Conservation (phyloP, 2,329 filamentous ascomycete genomes). For the Ophioceras dolichostomum region DNA sequence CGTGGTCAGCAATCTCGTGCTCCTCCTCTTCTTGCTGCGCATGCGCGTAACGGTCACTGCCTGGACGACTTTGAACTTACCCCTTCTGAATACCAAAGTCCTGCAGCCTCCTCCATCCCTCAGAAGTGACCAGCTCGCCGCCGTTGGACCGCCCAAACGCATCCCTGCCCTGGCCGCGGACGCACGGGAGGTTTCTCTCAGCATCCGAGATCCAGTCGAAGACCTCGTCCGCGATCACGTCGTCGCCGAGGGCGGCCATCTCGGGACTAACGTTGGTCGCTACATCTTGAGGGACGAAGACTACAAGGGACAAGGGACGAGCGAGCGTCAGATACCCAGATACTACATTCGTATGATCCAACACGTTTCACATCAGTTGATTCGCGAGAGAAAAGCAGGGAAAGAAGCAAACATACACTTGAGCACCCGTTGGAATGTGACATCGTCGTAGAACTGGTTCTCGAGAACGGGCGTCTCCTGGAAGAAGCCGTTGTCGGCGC, state of each 20-base stretch:
- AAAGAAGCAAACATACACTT: no score
- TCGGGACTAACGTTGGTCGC: conserved; percentile 26
- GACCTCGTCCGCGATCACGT: conserved; percentile 40
- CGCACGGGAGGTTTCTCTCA: conserved; percentile 50
- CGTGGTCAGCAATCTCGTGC: background rate
- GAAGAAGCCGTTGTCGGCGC: conserved; percentile 40
- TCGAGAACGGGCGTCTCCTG: conserved; percentile 36
- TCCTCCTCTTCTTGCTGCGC: no score
- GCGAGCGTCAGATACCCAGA: no score
- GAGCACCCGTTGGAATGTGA: conserved; percentile 36
- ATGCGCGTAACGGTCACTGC: no score
- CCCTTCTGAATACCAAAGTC: conserved; percentile 45
- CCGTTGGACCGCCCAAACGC: conserved; percentile 48
- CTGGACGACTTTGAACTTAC: no score
- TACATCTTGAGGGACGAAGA: conserved; percentile 33
- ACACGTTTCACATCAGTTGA: no score
- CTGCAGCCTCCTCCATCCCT: conserved; percentile 55
- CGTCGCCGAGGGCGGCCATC: conserved; percentile 32
- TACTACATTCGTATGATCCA: no score
- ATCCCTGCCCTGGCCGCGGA: conserved; percentile 43
- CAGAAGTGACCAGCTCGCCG: conserved; percentile 47
- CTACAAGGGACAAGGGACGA: no score
- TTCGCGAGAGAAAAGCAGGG: no score
- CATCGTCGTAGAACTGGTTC: conserved; percentile 46
- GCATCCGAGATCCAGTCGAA: conserved; percentile 49